Percentiles rank a stretch among this genome's conserved stretches.
Evolutionary conservation across 2,329 filamentous ascomycete genomes (phyloP).

Genomic region (Fusarium pseudograminearum): DNA sequence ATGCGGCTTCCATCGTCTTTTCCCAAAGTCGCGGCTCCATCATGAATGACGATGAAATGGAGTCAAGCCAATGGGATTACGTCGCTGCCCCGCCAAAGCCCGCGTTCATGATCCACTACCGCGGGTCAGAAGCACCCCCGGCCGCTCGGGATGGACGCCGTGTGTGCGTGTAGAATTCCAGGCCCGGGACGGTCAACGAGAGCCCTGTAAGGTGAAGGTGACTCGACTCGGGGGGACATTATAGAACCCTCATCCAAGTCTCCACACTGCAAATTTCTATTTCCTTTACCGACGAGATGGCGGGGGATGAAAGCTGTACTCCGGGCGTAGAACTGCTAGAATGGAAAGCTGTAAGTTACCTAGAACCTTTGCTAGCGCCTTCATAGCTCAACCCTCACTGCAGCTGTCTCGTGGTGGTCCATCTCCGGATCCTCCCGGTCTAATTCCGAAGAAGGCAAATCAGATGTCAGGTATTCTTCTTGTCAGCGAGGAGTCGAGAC

Average conservation of each 20-base stretch:
- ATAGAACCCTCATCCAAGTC: slow-evolving; percentile 15
- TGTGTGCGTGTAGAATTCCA: slow-evolving; percentile 29
- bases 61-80: slow-evolving; percentile 40
- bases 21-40: slow-evolving; percentile 44
- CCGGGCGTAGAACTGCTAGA: slow-evolving; percentile 13
- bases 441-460: slow-evolving; percentile 7
- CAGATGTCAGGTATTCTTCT: slow-evolving; percentile 30
- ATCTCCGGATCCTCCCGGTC: slow-evolving; percentile 46
- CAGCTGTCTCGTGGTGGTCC: slow-evolving; percentile 28
- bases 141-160: slow-evolving; percentile 31
- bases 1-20: slow-evolving; percentile 48
- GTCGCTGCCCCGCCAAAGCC: slow-evolving; percentile 35
- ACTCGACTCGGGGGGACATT: background rate
- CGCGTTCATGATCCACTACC: slow-evolving; percentile 43
- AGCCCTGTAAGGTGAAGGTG: slow-evolving; percentile 16
- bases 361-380: slow-evolving; percentile 13
- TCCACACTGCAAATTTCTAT: slow-evolving; percentile 33
- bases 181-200: slow-evolving; percentile 24
- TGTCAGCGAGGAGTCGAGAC: background rate
- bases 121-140: slow-evolving; percentile 44
- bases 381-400: slow-evolving; percentile 21
- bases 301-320: slow-evolving; percentile 27
- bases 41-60: slow-evolving; percentile 47
- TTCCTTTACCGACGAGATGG: slow-evolving; percentile 42
- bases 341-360: slow-evolving; percentile 3